Evolutionary conservation across 371 early-diverging fungal species (phyloP), one percentile per base, ranked within the genome.

Genomic region (Blakeslea trispora): DNA sequence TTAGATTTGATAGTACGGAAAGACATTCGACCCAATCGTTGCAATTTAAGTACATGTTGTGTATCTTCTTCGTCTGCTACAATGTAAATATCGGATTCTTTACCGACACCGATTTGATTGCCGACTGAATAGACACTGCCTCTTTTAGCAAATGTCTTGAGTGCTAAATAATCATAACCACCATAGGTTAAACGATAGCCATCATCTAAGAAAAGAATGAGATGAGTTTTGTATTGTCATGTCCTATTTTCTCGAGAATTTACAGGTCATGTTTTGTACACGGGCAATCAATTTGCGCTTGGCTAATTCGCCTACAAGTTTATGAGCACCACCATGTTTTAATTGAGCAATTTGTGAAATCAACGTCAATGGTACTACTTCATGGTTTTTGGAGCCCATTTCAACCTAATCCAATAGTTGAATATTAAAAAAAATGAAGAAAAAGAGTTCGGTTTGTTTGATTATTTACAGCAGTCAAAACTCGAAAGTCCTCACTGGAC

Each of bases 31-130:
- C 99, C 99, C 43, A 99, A 81, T 50, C 96, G 81, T 66, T 97
- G 96, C 34, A 97, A 72, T 75, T 97, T 98, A 47, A 96, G 75
- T 22, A 96, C 96, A 50, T 84, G 81, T 68, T 94, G 94, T 23
- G 82, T 76, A 31, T 87, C 93, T 43, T 93, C 89, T 37, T 91
- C 94, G 68, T 95, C 91, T 0, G 93, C 94, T n/a, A 96, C 97
- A 63, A 96, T 80, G 73, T 91, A 95, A 69, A 98, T 92, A 70
- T 98, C 97, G 3, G 99, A 96, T 74, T 99, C 99, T 77, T 99
- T 99, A 37, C 99, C 99, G 15, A 99, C 97, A 67, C 99, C 99
- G 63, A 99, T 98, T 77, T 99, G 98, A 71, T 96, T 94, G 13
- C 99, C 99, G 23, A 99, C 96, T 24, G 96, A 95, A 60, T 83